A percentile compares a stretch with the other conserved stretches of the same genome.
These are phyloP conservation scores for Penicillium soppii DNA, from an alignment of 495 filamentous ascomycete species.

Conservation along the genomic window DNA sequence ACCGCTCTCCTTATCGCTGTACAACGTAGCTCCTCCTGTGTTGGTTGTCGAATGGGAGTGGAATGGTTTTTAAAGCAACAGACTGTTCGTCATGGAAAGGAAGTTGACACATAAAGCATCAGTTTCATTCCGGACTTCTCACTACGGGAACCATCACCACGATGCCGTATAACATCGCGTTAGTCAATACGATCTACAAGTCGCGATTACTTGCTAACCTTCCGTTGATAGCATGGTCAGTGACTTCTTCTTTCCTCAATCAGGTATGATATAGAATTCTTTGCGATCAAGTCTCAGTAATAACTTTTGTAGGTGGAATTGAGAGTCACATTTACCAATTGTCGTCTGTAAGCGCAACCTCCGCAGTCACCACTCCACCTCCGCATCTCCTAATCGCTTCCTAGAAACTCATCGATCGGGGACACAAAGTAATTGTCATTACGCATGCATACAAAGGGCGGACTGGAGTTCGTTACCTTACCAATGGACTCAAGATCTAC, in stretches of 20 bases:
- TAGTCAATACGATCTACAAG: conserved; percentile 25
- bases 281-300: neutral
- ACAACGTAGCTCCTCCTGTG: neutral
- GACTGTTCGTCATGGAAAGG: conserved; percentile 20
- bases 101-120: neutral
- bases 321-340: conserved; percentile 99
- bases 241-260: conserved; percentile 99
- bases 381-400: conserved; percentile 12
- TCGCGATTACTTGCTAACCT: conserved; percentile 5
- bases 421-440: conserved; percentile 97
- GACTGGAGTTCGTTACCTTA: conserved; percentile 93
- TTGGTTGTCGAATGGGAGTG: neutral
- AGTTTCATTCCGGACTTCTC: conserved; percentile 3
- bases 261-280: conserved; percentile 47
- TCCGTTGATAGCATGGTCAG: conserved; percentile 75
- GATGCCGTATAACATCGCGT: conserved; percentile 77
- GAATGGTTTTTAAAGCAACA: conserved; percentile 3
- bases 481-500: conserved; percentile 97
- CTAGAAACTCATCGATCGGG: conserved; percentile 88
- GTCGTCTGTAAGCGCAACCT: conserved; percentile 60
- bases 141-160: conserved; percentile 19
- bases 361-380: neutral
- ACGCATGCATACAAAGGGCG: conserved; percentile 94
- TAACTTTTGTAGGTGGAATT: conserved; percentile 65
- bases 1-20: conserved; percentile 3